Base-by-base conservation (phyloP, 2,329 filamentous ascomycete species). In the Proliferodiscus dingleyae region DNA sequence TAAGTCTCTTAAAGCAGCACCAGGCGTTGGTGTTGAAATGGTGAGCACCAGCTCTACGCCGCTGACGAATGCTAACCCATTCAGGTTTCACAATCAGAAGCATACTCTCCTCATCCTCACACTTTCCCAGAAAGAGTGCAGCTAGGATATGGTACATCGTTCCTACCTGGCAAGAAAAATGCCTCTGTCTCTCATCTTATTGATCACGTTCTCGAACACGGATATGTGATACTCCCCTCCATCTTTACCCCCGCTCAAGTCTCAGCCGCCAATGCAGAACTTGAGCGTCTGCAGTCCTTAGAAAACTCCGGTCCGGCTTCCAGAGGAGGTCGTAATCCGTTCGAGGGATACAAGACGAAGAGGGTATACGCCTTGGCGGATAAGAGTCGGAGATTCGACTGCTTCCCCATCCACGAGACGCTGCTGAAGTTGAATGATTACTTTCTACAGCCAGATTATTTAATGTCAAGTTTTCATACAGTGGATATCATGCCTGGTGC, bases 341-440 rank as follows among this genome's bases (percentile, higher is more conserved):
- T 69, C 47, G 67, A 69, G 51, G 67, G 67, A 1, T 59, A 60
- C 42, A 61, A 65, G 19, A 69, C 67, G 1, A 61, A 60, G 30
- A 49, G 67, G 13, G 66, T 69, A 22, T 69, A 69, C 45, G 65
- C 66, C 9, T 49, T 69, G 5, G 53, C 66, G 16, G 68, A 69
- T 47, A 69, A 69, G 49, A 64, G 60, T 26, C 55, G 66, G 29
- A 60, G 54, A 2, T 68, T 69, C 46, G 66, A 69, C 47, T 63
- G 63, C 45, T 68, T 67, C 44, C 54, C 60, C 4, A 63, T 67
- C 8, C 56, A 69, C 13, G 63, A 65, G 8, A 63, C 63, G 15
- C 63, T 68, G 3, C 49, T 67, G 42, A 64, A 65, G 13, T 49
- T 69, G 42, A 68, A 68, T 43, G 65, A 68, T 42, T 69, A 65